Conservation (phyloP, 306 rosid species). For the Glycine latifolia region DNA sequence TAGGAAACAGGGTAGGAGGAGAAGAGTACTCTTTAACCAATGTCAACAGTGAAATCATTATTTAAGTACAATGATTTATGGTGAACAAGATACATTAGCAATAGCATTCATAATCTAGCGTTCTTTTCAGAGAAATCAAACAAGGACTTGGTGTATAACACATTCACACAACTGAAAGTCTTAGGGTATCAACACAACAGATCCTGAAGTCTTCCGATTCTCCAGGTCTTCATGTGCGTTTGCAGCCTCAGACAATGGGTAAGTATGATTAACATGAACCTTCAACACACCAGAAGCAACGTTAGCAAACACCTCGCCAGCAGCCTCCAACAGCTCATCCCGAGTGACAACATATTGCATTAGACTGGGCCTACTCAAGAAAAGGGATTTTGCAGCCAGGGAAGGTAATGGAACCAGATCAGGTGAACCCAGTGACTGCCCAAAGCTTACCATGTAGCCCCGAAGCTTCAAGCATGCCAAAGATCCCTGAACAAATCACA, state of each 20-base stretch:
- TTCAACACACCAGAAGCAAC: slow-evolving; percentile 64
- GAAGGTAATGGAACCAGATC: slow-evolving; percentile 86
- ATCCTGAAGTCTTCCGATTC: slow-evolving; percentile 80
- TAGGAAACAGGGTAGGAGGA: neutral
- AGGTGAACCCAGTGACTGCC: slow-evolving; percentile 87
- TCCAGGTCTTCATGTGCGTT: slow-evolving; percentile 86
- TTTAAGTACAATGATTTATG: neutral
- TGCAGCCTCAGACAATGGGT: slow-evolving; percentile 79
- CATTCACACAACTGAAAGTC: neutral
- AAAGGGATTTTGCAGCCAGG: slow-evolving; percentile 70
- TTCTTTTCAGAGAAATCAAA: slow-evolving; percentile 24
- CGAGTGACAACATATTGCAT: slow-evolving; percentile 67
- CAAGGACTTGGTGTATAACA: neutral
- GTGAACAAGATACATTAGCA: neutral
- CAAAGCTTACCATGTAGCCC: slow-evolving; percentile 87
- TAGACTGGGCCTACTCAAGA: slow-evolving; percentile 81
- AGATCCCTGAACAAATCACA: slow-evolving; percentile 69
- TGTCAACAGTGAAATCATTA: neutral
- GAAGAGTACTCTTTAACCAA: neutral
- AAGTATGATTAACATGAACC: slow-evolving; percentile 83
- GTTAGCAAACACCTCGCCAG: slow-evolving; percentile 76
- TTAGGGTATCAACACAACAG: slow-evolving; percentile 81
- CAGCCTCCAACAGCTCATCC: slow-evolving; percentile 73
- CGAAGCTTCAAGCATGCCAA: slow-evolving; percentile 72
- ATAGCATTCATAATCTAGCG: neutral